phyloP scores from a whole-genome alignment of 2,329 filamentous ascomycete species.

The Aspergillus costaricaensis region DNA sequence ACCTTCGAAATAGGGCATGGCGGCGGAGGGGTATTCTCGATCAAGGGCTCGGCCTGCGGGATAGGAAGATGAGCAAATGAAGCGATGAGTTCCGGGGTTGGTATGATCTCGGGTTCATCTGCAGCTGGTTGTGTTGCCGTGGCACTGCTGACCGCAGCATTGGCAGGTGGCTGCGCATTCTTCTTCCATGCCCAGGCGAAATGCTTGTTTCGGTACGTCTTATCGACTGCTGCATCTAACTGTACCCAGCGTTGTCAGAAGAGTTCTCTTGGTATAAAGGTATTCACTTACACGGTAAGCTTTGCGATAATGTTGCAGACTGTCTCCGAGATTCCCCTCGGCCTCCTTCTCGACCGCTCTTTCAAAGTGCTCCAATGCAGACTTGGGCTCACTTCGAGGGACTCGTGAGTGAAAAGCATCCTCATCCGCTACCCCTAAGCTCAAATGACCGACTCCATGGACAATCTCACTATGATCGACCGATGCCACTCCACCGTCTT shows the following conservation, averaged over 20 bases:
- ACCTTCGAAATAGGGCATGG: conserved; percentile 78
- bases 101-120: conserved; percentile 50
- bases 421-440: conserved; percentile 36
- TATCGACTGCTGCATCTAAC: conserved; percentile 83
- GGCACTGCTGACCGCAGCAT: conserved; percentile 54
- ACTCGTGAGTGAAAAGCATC: conserved; percentile 39
- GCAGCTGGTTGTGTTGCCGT: conserved; percentile 60
- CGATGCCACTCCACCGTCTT: conserved; percentile 29
- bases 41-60: conserved; percentile 63
- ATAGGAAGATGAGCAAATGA: conserved; percentile 74
- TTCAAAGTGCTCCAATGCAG: conserved; percentile 91
- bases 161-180: conserved; percentile 46
- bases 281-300: conserved; percentile 72
- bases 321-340: conserved; percentile 84
- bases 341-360: conserved; percentile 85
- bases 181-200: conserved; percentile 68
- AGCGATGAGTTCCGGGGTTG: conserved; percentile 69
- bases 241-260: conserved; percentile 39
- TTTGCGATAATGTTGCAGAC: conserved; percentile 81
- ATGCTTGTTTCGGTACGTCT: conserved; percentile 86
- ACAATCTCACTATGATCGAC: conserved; percentile 35
- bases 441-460: conserved; percentile 41
- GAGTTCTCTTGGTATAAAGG: conserved; percentile 15
- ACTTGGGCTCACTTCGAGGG: conserved; percentile 57
- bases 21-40: conserved; percentile 70